Conservation (phyloP, 192 early-diverging fungal species). For the Coemansia sp. region DNA sequence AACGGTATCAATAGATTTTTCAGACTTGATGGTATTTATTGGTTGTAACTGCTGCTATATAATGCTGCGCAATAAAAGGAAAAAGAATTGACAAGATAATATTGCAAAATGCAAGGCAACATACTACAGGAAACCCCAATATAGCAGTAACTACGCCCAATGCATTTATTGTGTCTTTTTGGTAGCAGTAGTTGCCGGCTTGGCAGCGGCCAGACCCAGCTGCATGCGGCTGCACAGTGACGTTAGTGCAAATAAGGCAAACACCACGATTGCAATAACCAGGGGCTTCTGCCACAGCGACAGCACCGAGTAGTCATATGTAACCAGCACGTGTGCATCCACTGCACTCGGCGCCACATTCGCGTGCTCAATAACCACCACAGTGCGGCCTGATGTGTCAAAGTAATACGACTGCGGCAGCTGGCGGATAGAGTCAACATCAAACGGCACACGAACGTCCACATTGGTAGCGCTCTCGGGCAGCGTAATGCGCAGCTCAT, state of each 20-base stretch:
- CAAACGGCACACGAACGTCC: slow-evolving; percentile 62
- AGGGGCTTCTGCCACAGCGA: slow-evolving; percentile 66
- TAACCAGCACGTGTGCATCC: slow-evolving; percentile 54
- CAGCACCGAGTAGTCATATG: slow-evolving; percentile 54
- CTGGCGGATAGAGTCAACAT: slow-evolving; percentile 58
- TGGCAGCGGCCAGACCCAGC: slow-evolving; percentile 41
- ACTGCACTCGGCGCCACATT: slow-evolving; percentile 76
- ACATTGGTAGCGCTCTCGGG: slow-evolving; percentile 89
- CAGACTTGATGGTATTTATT: neutral
- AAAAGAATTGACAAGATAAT: slow-evolving; percentile 1
- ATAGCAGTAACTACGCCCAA: neutral
- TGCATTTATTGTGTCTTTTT: neutral
- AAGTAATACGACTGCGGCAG: slow-evolving; percentile 74
- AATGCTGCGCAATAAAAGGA: neutral
- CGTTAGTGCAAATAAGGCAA: slow-evolving; percentile 59
- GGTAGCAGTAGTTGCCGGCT: neutral
- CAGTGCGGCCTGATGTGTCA: slow-evolving; percentile 87
- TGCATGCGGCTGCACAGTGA: slow-evolving; percentile 60
- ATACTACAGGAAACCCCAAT: neutral
- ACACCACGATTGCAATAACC: slow-evolving; percentile 53
- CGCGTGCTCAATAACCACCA: slow-evolving; percentile 65
- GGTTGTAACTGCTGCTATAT: neutral
- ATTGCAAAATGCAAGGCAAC: neutral
- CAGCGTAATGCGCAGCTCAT: slow-evolving; percentile 72
- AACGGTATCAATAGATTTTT: neutral